Conservation (phyloP, 2,329 filamentous ascomycete species). For the Aspergillus fructus region DNA sequence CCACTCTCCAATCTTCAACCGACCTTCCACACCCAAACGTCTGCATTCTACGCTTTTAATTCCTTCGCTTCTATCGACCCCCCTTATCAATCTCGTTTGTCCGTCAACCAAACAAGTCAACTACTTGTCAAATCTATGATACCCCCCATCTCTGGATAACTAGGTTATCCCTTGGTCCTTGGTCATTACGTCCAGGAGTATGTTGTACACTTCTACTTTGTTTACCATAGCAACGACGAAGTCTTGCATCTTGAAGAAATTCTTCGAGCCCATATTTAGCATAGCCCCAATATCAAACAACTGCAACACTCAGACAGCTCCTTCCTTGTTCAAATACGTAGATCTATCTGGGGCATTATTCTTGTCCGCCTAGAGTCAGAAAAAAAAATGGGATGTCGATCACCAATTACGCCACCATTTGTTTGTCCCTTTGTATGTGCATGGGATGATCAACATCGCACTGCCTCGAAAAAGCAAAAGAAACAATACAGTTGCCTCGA, state of each 20-base stretch:
- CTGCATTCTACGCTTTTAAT: slow-evolving; percentile 8
- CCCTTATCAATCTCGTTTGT: not conserved
- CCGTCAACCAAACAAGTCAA: not conserved
- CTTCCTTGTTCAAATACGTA: not conserved
- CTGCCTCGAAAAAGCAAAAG: not conserved
- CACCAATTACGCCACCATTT: not conserved
- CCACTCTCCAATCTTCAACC: not conserved
- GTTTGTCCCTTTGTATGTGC: not conserved
- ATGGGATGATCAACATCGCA: not conserved
- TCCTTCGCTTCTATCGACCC: not conserved
- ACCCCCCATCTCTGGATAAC: slow-evolving; percentile 1
- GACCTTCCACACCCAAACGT: not conserved
- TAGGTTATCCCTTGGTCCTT: not conserved
- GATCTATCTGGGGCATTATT: not conserved
- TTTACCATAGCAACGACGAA: not conserved
- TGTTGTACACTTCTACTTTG: not conserved
- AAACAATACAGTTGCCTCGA: not conserved
- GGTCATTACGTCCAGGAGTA: not conserved
- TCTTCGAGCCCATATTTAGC: not conserved
- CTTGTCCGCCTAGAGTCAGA: not conserved
- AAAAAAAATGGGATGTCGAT: not conserved
- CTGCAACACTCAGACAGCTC: not conserved
- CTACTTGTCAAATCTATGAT: slow-evolving; percentile 1
- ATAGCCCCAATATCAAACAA: not conserved
- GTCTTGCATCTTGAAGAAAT: not conserved